Evolutionary conservation across 805 yeast species (phyloP).

Genomic region (Helenozyma baotianmanensis): DNA sequence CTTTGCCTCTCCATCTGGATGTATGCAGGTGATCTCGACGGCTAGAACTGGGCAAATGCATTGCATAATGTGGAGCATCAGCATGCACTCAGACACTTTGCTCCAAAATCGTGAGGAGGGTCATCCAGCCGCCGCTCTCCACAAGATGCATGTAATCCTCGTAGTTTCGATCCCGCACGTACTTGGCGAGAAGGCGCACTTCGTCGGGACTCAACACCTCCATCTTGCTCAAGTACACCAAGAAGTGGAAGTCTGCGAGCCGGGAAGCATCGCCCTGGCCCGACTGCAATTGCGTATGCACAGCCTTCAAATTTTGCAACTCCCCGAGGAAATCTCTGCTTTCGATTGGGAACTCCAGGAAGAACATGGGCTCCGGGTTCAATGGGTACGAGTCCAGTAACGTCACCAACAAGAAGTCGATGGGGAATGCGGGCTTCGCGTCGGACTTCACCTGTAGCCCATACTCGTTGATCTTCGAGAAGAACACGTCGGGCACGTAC

Average conservation of each 20-base stretch:
- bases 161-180: constrained; percentile 39
- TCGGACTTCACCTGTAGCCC: constrained; percentile 80
- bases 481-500: constrained; percentile 93
- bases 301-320: constrained; percentile 57
- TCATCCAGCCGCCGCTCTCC: constrained; percentile 78
- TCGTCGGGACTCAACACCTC: constrained; percentile 59
- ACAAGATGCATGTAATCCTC: constrained; percentile 49
- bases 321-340: constrained; percentile 74
- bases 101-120: constrained; percentile 52
- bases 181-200: constrained; percentile 42
- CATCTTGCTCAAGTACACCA: constrained; percentile 52
- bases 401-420: constrained; percentile 60
- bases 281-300: constrained; percentile 47
- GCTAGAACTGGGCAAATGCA: too few species aligned
- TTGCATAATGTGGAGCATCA: too few species aligned
- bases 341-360: constrained; percentile 64
- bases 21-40: too few species aligned
- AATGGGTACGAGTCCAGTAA: constrained; percentile 91
- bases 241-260: constrained; percentile 72
- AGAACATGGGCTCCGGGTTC: constrained; percentile 49
- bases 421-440: constrained; percentile 29
- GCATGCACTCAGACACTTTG: constrained; percentile 29
- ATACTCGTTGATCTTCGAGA: constrained; percentile 81
- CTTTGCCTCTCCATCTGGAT: too few species aligned
- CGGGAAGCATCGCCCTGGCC: constrained; percentile 25